Base-by-base conservation (phyloP, 331 rosid genomes). In the Malus hybrid region DNA sequence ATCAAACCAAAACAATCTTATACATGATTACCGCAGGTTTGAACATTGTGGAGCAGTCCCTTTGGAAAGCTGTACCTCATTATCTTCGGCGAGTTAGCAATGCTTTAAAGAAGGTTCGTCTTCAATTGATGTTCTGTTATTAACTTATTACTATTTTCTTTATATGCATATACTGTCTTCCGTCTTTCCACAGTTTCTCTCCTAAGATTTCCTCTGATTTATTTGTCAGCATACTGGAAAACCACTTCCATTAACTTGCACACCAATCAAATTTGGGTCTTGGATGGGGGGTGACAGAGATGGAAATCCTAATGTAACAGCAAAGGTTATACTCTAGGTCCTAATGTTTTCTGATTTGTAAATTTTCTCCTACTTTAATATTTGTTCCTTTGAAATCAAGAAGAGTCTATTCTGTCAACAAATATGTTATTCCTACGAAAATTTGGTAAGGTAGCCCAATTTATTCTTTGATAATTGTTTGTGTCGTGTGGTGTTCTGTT, bases 271-370 rank as follows among this genome's bases (percentile, higher is more conserved):
- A 84, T 93, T 93, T 83, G 98, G 98, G 70, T 89, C 98, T 75
- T 91, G 98, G 98, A 93, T 93, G 96, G 97, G 97, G 70, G 98
- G 98, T 75, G 98, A 91, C 77, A 87, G 98, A 85, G 98, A 93
- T 87, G 98, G 98, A 79, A 93, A 93, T 80, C 98, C 98, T 29
- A 91, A 91, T 63, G 98, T 93, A 55, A 93, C 98, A n/a, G 88
- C 98, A 18, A 89, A 91, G 93, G 98, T 93, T 76, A 20, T 79
- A 22, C 32, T 77, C 75, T 60, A 20, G 33, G 22, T 33, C 20
- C 10, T 53, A 22, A 26, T 15, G 36, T 26, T 68, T 53, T 13
- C 16, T 42, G 10, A 42, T 44, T 22, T 11, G 58, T 60, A 57
- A 72, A 57, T 20, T 42, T 73, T 73, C 36, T 73, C 33, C 26